A percentile compares a stretch with the other conserved stretches of the same genome.
Evolutionary conservation across 2,329 filamentous ascomycete genomes (phyloP).

Genomic region (Alternaria consortialis): DNA sequence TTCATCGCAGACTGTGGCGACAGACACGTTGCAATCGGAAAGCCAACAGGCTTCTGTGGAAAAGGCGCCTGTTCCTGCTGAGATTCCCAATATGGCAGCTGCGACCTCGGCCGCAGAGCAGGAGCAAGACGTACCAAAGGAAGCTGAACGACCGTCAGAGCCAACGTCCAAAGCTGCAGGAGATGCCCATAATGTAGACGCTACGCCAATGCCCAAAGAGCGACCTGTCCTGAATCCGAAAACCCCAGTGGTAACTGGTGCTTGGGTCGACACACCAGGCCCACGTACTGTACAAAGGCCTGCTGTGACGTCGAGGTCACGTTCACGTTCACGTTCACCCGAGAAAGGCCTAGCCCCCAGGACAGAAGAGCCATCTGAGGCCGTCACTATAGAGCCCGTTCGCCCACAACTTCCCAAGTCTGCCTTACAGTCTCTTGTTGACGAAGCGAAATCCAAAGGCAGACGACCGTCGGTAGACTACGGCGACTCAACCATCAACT

Average conservation of each 20-base stretch:
- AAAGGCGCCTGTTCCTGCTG: conserved; percentile 8
- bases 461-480: conserved; percentile 38
- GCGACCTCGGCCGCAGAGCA: conserved; percentile 3
- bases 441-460: conserved; percentile 45
- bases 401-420: conserved; percentile 45
- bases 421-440: conserved; percentile 53
- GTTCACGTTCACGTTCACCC: conserved; percentile 23
- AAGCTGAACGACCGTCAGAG: conserved; percentile 11
- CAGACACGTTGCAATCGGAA: conserved; percentile 3
- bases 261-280: conserved; percentile 59
- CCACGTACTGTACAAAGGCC: conserved; percentile 34
- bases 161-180: conserved; percentile 4
- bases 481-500: conserved; percentile 59
- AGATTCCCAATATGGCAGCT: conserved; percentile 3
- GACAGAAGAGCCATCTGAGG: conserved; percentile 10
- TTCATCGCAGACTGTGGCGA: conserved; percentile 23
- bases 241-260: conserved; percentile 58
- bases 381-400: neutral
- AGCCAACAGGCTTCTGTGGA: conserved; percentile 2
- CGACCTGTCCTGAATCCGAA: conserved; percentile 41
- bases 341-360: conserved; percentile 14
- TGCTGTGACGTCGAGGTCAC: conserved; percentile 17
- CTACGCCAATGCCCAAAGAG: conserved; percentile 41
- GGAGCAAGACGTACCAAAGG: conserved; percentile 17
- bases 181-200: conserved; percentile 27